phyloP scores from a whole-genome alignment of 306 rosid genomes.

The Vigna nakashimae region DNA sequence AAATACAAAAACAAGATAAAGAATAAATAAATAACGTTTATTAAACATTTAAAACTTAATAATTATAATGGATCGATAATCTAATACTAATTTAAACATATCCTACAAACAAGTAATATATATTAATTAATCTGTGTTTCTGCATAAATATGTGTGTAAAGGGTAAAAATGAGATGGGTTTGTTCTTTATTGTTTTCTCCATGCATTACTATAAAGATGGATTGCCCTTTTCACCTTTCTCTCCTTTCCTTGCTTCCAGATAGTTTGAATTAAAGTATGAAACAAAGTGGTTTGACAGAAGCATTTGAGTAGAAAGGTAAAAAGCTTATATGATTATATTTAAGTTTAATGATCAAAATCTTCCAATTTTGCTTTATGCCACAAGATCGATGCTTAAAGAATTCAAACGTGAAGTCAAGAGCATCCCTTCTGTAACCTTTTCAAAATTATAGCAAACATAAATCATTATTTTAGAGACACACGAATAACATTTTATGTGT shows the following conservation, averaged over 20 bases:
- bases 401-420: conserved; percentile 13
- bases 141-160: not conserved
- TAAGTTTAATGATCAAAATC: conserved; percentile 39
- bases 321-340: conserved; percentile 26
- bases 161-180: not conserved
- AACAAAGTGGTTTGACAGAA: conserved; percentile 26
- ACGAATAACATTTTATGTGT: not conserved
- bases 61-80: too few relatives aligned
- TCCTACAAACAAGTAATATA: too few relatives aligned
- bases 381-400: conserved; percentile 33
- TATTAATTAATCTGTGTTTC: not conserved
- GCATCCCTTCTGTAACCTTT: conserved; percentile 24
- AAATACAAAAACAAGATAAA: too few relatives aligned
- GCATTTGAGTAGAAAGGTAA: conserved; percentile 20
- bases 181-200: conserved; percentile 26
- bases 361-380: conserved; percentile 42
- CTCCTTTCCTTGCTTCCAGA: conserved; percentile 27
- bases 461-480: conserved; percentile 14
- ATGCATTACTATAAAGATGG: conserved; percentile 41
- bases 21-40: too few relatives aligned
- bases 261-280: conserved; percentile 53
- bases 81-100: too few relatives aligned
- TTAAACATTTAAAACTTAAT: too few relatives aligned
- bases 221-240: conserved; percentile 39
- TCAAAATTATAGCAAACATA: not conserved